Evolutionary conservation across 345 rosid species (phyloP), one percentile per base, ranked within the genome.

Genomic region (Reutealis trisperma): DNA sequence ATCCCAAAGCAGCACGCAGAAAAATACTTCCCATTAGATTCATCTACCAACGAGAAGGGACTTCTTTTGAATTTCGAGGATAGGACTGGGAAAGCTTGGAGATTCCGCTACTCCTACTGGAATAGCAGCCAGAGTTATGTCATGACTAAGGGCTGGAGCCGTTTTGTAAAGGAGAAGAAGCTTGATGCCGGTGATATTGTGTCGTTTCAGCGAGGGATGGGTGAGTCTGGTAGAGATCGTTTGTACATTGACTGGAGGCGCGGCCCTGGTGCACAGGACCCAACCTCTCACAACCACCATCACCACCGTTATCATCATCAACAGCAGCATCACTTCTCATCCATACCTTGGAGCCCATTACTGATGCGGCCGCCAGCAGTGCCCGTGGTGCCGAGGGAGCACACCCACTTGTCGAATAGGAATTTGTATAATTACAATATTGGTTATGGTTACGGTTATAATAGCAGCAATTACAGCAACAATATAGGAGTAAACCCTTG

Each of bases 111-210:
- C 86, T 94, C 97, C 34, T 94, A 93, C 83, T 93, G 97, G 97
- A 93, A 88, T 82, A 91, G 95, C 81, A 94, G 97, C 84, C 98
- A 94, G 85, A 93, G 98, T 89, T 94, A 93, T 71, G 97, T 93
- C 34, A 94, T 94, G 97, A 94, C 97, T 7, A 94, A 93, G 82
- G 98, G 97, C 4, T 93, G 98, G 97, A 94, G 97, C 84, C 90
- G 95, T 42, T 94, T 94, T 77, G 98, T 94, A 30, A 93, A 94
- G 90, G 98, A 94, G 65, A 94, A 94, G 75, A 93, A 90, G 80
- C 97, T 94, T 1, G 92, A 92, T 24, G 94, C 98, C 4, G 98
- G 98, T 1, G 98, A 94, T 80, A 77, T 84, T 65, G 96, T 94
- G 49, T 94, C 97, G 9, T 94, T 94, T 63, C 91, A 91, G 60